These are phyloP conservation scores for Verticillium nonalfalfae DNA, from an alignment of 2,329 filamentous ascomycete genomes.

Conservation along the genomic window DNA sequence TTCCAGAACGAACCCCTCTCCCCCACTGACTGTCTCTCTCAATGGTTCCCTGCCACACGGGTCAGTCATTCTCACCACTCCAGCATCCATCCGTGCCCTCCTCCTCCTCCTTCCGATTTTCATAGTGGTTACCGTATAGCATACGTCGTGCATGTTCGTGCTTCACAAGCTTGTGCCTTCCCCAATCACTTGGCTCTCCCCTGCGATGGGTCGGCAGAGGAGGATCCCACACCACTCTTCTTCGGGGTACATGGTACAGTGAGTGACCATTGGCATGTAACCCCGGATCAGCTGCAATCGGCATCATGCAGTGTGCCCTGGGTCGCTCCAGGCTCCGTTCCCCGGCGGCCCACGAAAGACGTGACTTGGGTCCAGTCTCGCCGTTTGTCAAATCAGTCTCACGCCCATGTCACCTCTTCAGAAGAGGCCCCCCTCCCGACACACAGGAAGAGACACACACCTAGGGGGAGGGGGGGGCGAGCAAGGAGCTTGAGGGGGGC, in stretches of 20 bases:
- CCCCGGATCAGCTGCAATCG: slow-evolving; percentile 2
- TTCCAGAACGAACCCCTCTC: not conserved
- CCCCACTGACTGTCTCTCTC: not conserved
- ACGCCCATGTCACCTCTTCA: not conserved
- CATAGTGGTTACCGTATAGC: not conserved
- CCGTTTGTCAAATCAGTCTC: not conserved
- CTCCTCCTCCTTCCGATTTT: not conserved
- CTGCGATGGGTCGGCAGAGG: not conserved
- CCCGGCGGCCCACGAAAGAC: not conserved
- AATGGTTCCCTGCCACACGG: not conserved
- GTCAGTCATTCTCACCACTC: not conserved
- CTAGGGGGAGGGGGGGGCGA: not conserved
- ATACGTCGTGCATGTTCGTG: not conserved
- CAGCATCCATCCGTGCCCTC: not conserved
- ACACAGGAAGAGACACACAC: not conserved
- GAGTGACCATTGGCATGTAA: not conserved
- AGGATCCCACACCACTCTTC: not conserved
- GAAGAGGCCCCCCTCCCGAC: not conserved
- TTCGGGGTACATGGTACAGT: not conserved
- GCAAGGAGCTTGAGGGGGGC: not conserved
- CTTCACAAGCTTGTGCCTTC: not conserved
- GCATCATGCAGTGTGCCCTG: not conserved
- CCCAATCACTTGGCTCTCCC: slow-evolving; percentile 1
- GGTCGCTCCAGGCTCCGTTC: not conserved
- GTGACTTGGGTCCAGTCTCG: not conserved